These are phyloP conservation scores for Astrothelium subdiscretum DNA, from an alignment of 495 filamentous ascomycete species.

Conservation along the genomic window DNA sequence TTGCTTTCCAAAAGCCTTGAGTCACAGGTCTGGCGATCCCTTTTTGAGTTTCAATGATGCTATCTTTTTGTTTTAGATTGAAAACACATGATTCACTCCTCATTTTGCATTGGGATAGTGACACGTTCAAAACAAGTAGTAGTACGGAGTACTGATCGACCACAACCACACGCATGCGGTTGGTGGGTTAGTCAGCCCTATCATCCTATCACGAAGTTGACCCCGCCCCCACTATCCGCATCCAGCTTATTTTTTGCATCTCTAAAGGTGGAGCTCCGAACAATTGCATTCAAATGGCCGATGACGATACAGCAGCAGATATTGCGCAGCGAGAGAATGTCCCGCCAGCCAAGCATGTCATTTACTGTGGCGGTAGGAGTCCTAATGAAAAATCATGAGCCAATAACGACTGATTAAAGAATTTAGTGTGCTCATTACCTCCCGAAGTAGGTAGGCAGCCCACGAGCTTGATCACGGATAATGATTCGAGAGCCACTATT, in stretches of 20 bases:
- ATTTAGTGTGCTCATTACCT: conserved; percentile 76
- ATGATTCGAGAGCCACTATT: neutral
- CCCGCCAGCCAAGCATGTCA: conserved; percentile 35
- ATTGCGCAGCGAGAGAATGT: neutral
- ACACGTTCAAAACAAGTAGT: too few relatives aligned
- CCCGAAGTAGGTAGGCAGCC: conserved; percentile 63
- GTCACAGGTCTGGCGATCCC: too few relatives aligned
- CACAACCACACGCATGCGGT: too few relatives aligned
- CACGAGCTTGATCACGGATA: neutral
- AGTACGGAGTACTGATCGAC: too few relatives aligned
- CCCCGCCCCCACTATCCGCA: neutral
- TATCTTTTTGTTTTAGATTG: too few relatives aligned
- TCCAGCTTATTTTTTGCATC: neutral
- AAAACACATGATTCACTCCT: too few relatives aligned
- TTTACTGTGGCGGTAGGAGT: conserved; percentile 70
- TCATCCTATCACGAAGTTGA: neutral
- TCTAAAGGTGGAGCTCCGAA: neutral
- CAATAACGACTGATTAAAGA: conserved; percentile 8
- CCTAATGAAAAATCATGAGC: conserved; percentile 4
- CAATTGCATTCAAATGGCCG: neutral
- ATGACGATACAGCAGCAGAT: neutral
- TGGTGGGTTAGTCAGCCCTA: neutral
- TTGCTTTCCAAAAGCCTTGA: too few relatives aligned
- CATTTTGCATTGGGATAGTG: too few relatives aligned
- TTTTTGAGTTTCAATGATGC: too few relatives aligned